Base-by-base conservation (phyloP, 768 basidiomycete species). In the Phaeolepiota aurea region DNA sequence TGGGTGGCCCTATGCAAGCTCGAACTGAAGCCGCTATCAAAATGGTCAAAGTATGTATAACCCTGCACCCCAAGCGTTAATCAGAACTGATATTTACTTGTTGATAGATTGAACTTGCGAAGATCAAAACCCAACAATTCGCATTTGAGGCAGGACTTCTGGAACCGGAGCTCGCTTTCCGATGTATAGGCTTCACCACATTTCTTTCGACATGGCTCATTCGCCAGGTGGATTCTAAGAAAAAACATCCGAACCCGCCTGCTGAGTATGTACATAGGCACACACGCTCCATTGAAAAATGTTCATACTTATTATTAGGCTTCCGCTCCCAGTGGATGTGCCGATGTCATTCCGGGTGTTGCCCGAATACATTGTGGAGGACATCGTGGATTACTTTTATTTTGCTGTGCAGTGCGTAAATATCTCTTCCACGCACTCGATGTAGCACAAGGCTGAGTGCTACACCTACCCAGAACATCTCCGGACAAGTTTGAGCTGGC, bases 131-230 rank as follows among this genome's bases (percentile, higher is more conserved):
- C n/a, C 72, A 78, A 13, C 79, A 93, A 43, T 65, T 87, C 30
- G 80, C 92, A 0, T 93, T 76, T 55, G 82, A 90, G 40, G 82
- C 84, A 0, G 91, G 92, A 45, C 69, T 99, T 1, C 66, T 85
- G 20, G 92, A 97, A 52, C 89, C 88, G 4, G 89, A 88, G 47
- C 70, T 93, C 43, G 70, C 86, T 30, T 77, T 82, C 54, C 75
- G 81, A 42, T 82, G 76, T 16, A 79, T 91, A 33, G 77, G 76
- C 13, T 97, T 93, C 61, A 80, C 78, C n/a, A 84, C 76, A 49
- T 93, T 97, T 61, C 70, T 91, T 28, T 92, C 92, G 41, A 85
- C 87, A 0, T 99, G 94, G 94, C 65, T 99, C 33, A 85, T 97
- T 41, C 77, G 93, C 11, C 76, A 86, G 46, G 91, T 82, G 20